Evolutionary conservation across 441 rosid genomes (phyloP), one percentile per base, ranked within the genome.

Genomic region (Metrosideros polymorpha): DNA sequence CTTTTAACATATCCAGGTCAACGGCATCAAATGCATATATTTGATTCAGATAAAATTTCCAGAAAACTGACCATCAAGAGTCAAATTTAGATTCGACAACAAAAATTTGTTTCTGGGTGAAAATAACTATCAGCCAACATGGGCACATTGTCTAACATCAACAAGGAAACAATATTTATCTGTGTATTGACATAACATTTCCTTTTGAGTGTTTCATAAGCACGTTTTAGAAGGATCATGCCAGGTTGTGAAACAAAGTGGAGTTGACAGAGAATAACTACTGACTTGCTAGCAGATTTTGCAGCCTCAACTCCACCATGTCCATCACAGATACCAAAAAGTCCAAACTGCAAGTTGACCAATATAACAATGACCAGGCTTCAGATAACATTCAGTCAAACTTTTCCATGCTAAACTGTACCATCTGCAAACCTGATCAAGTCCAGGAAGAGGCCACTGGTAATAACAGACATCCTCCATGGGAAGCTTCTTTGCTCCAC

Each of bases 321-420:
- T 86, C 99, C 99, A 92, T 96, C 99, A 89, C 98, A 98, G 88
- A 98, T 92, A 88, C 98, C 95, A 92, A 98, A 95, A 87, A 95
- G 85, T 86, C 99, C 99, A 90, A 95, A 96, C 99, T 98, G 95
- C 91, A 91, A 92, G 76, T 75, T 59, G 19, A 90, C 51, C 76
- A 75, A 85, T 50, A 27, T 83, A 57, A 51, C 86, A 86, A 85
- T 86, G 87, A 83, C 57, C 18, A 66, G 71, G 83, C 71, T 61
- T 57, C 19, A 55, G 82, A 45, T 82, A 66, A 63, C 47, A 86
- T 79, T 83, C 87, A 49, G 56, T 86, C 85, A 85, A n/a, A 49
- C 71, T 27, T 51, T 18, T 24, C 82, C 54, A 83, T 49, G 42
- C 42, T 50, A 85, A 87, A 85, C 56, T 82, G 25, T 75, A 85